These are phyloP conservation scores for Lizonia empirigonia DNA, from an alignment of 2,329 filamentous ascomycete species.

Conservation along the genomic window DNA sequence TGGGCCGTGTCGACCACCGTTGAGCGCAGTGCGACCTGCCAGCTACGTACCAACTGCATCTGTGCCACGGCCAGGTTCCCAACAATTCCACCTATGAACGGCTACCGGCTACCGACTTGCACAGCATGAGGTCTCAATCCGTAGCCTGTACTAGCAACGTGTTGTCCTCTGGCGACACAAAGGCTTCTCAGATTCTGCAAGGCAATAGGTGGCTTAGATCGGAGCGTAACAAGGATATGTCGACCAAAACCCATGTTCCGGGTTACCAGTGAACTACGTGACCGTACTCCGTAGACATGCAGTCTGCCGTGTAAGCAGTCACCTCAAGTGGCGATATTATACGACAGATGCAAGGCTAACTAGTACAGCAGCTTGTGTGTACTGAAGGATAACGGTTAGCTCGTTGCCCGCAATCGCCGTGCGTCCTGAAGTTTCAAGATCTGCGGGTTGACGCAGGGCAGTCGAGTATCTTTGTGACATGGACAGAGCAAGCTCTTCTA, in stretches of 20 bases:
- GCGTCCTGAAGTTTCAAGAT: slow-evolving; percentile 29
- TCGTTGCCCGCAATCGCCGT: slow-evolving; percentile 21
- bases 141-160: slow-evolving; percentile 32
- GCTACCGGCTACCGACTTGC: slow-evolving; percentile 26
- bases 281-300: slow-evolving; percentile 5
- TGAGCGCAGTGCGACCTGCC: slow-evolving; percentile 14
- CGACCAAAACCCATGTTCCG: not conserved
- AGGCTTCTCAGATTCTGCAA: slow-evolving; percentile 30
- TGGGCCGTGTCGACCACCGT: slow-evolving; percentile 15
- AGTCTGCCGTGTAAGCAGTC: slow-evolving; percentile 12
- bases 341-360: slow-evolving; percentile 21
- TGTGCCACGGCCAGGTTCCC: slow-evolving; percentile 33
- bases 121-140: slow-evolving; percentile 28
- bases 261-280: not conserved
- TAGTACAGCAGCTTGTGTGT: slow-evolving; percentile 25
- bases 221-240: slow-evolving; percentile 13
- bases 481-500: slow-evolving; percentile 2
- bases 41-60: slow-evolving; percentile 21
- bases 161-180: slow-evolving; percentile 24
- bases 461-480: not conserved
- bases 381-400: slow-evolving; percentile 5
- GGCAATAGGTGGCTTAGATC: slow-evolving; percentile 32
- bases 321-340: slow-evolving; percentile 10
- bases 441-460: slow-evolving; percentile 24
- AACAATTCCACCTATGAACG: slow-evolving; percentile 39